Conservation (phyloP, 768 basidiomycete species). For the Hypsizygus marmoreus region DNA sequence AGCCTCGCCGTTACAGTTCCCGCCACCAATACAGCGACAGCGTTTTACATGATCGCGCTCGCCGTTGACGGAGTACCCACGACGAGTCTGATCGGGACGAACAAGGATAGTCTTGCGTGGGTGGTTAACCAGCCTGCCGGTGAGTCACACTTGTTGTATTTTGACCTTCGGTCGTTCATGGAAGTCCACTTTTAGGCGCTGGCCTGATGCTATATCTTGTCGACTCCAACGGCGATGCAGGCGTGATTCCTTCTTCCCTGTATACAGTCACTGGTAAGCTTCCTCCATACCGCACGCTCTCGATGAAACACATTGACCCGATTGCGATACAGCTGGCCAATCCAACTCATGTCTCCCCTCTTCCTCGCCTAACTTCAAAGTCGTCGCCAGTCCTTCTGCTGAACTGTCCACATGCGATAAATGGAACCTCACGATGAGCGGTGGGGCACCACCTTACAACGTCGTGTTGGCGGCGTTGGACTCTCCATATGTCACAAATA, state of each 20-base stretch:
- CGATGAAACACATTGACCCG: too few species aligned
- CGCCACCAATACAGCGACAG: constrained; percentile 26
- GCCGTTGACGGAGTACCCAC: constrained; percentile 36
- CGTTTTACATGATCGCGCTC: constrained; percentile 46
- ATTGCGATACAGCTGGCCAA: constrained; percentile 26
- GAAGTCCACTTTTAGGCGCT: constrained; percentile 27
- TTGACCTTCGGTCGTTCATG: too few species aligned
- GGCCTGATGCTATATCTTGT: constrained; percentile 36
- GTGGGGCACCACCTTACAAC: constrained; percentile 42
- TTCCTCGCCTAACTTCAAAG: constrained; percentile 27
- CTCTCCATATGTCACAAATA: constrained; percentile 37
- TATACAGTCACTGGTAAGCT: constrained; percentile 35
- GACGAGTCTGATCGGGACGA: constrained; percentile 34
- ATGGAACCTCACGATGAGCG: constrained; percentile 41
- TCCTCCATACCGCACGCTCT: too few species aligned
- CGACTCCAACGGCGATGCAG: constrained; percentile 37
- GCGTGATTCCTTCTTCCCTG: constrained; percentile 29
- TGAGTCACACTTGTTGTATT: too few species aligned
- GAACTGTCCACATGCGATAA: constrained; percentile 39
- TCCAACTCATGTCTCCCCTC: constrained; percentile 32
- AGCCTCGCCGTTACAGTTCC: constrained; percentile 6
- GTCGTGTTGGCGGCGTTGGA: constrained; percentile 34
- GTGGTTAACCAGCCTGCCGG: constrained; percentile 39
- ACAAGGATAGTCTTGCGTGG: constrained; percentile 36
- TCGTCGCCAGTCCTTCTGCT: constrained; percentile 36